Evolutionary conservation across 176 grass and related monocot genomes (phyloP).

Genomic region (Dendrocalamus sinicus): DNA sequence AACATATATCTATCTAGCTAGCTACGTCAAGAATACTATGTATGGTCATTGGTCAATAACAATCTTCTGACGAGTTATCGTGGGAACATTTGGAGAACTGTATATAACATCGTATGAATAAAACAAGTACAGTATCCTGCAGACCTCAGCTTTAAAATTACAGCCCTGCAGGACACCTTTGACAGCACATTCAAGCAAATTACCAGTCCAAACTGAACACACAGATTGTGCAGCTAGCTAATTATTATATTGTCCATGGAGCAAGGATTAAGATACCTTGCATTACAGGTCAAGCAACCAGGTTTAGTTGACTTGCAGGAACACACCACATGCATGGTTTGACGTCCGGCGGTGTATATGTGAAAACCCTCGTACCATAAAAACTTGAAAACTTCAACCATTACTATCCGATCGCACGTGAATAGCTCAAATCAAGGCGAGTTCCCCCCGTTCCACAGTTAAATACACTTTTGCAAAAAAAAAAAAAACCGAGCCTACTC

Average conservation of each 20-base stretch:
- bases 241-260: not conserved
- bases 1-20: too few species aligned
- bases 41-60: not conserved
- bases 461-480: too few species aligned
- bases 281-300: conserved; percentile 38
- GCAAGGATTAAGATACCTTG: conserved; percentile 34
- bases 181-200: not conserved
- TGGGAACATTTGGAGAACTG: not conserved
- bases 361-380: too few species aligned
- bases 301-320: conserved; percentile 27
- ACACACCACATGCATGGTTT: conserved; percentile 20
- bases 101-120: not conserved
- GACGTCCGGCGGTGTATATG: not conserved
- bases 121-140: not conserved
- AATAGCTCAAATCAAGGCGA: too few species aligned
- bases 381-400: too few species aligned
- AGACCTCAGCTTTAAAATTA: not conserved
- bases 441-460: too few species aligned
- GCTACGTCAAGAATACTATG: not conserved
- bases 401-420: too few species aligned
- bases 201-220: conserved; percentile 14
- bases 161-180: not conserved
- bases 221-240: not conserved
- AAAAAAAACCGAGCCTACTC: too few species aligned
- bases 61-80: not conserved